Evolutionary conservation across 2,329 filamentous ascomycete genomes (phyloP).

Genomic region (Tolypocladium inflatum): DNA sequence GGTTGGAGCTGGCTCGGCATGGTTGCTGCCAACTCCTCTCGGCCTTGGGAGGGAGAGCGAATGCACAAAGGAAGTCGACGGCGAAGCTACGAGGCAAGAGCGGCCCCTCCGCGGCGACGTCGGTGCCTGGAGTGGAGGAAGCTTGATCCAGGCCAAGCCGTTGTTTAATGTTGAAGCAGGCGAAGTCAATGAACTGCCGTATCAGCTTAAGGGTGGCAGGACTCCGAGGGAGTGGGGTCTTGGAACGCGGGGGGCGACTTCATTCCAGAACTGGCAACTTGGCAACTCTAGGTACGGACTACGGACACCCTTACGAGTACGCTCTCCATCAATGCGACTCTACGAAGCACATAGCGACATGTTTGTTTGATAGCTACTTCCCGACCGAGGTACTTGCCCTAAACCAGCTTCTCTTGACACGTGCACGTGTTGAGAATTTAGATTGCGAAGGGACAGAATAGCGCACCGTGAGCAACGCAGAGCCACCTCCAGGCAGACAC

Average conservation of each 20-base stretch:
- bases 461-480: too few species aligned
- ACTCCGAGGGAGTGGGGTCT: not conserved
- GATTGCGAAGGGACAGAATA: too few species aligned
- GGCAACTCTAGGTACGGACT: too few species aligned
- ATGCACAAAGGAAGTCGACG: not conserved
- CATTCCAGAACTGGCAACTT: not conserved
- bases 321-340: too few species aligned
- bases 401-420: too few species aligned
- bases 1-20: conserved; percentile 17
- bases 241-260: not conserved
- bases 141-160: not conserved
- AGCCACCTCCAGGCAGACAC: too few species aligned
- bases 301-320: too few species aligned
- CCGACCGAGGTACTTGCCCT: too few species aligned
- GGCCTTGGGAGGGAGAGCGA: not conserved
- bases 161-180: not conserved
- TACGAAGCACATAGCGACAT: too few species aligned
- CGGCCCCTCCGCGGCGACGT: not conserved
- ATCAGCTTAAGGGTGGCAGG: not conserved
- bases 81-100: not conserved
- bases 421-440: too few species aligned
- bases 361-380: not conserved
- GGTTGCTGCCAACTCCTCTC: conserved; percentile 8
- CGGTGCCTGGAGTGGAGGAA: not conserved
- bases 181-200: not conserved